Percentiles rank a stretch among this genome's conserved stretches.
phyloP scores from a whole-genome alignment of 2,329 filamentous ascomycete species.

The Microdochium trichocladiopsis region DNA sequence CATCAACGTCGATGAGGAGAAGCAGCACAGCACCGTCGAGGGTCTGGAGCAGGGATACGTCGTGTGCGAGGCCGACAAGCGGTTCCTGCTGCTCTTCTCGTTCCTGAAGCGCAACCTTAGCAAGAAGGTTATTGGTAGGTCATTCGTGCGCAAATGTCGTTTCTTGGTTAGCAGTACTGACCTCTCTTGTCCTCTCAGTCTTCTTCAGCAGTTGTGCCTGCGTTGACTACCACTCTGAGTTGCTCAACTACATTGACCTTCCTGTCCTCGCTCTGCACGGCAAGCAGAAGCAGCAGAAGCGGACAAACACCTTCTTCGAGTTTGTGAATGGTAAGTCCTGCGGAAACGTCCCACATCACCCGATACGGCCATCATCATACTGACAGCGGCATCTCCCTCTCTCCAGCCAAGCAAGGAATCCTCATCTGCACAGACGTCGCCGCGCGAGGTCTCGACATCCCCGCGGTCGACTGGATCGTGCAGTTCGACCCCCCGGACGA shows the following conservation, averaged over 20 bases:
- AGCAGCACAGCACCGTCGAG: slow-evolving; percentile 86
- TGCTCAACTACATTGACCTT: slow-evolving; percentile 96
- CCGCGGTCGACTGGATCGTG: slow-evolving; percentile 91
- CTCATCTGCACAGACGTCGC: slow-evolving; percentile 96
- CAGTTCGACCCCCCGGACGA: slow-evolving; percentile 95
- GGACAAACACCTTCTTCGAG: slow-evolving; percentile 98
- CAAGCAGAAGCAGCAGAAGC: slow-evolving; percentile 97
- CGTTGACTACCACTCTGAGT: slow-evolving; percentile 91
- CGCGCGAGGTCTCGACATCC: slow-evolving; percentile 90
- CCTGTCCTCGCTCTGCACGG: slow-evolving; percentile 73
- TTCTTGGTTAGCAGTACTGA: neutral
- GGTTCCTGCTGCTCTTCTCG: slow-evolving; percentile 88
- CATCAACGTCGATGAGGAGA: slow-evolving; percentile 90
- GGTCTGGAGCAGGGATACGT: slow-evolving; percentile 95
- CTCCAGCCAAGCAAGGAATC: slow-evolving; percentile 63
- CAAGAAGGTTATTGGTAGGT: slow-evolving; percentile 39
- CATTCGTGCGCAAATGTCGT: neutral
- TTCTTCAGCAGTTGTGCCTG: slow-evolving; percentile 91
- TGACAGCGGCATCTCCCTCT: neutral
- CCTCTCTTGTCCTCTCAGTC: slow-evolving; percentile 76
- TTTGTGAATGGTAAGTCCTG: slow-evolving; percentile 60
- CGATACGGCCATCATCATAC: neutral
- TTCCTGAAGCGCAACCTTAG: slow-evolving; percentile 88
- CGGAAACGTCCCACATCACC: neutral
- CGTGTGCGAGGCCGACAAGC: slow-evolving; percentile 85